phyloP scores from a whole-genome alignment of 2,329 filamentous ascomycete species.

The Fusarium camptoceras region DNA sequence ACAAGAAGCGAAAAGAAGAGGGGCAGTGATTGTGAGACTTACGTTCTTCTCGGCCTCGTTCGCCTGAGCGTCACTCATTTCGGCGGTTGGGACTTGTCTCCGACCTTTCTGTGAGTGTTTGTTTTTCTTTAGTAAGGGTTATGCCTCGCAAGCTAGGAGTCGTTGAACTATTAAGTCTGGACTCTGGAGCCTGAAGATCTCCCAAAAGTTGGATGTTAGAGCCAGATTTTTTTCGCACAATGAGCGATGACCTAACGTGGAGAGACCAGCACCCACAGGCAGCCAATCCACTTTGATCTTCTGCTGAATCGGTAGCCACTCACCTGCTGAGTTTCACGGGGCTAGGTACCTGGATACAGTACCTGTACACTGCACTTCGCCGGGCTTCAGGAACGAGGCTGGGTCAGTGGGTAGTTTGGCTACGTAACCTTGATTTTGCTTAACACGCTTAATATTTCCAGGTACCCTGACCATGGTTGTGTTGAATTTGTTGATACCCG shows the following conservation, averaged over 20 bases:
- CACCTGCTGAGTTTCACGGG: neutral
- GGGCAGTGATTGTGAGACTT: constrained; percentile 51
- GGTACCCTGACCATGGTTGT: constrained; percentile 8
- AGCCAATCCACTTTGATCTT: constrained; percentile 29
- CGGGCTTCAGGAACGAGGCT: neutral
- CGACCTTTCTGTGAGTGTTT: constrained; percentile 37
- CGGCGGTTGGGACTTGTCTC: constrained; percentile 56
- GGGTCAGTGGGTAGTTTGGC: constrained; percentile 6
- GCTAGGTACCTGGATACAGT: neutral
- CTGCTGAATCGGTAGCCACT: neutral
- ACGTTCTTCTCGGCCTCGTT: constrained; percentile 98
- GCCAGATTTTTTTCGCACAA: constrained; percentile 50
- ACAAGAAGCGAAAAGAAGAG: constrained; percentile 24
- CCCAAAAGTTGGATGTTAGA: constrained; percentile 49
- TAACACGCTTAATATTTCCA: constrained; percentile 3
- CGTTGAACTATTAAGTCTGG: constrained; percentile 36
- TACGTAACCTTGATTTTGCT: constrained; percentile 28
- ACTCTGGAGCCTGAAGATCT: constrained; percentile 42
- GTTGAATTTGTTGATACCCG: constrained; percentile 23
- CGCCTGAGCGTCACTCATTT: constrained; percentile 86
- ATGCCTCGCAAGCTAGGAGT: constrained; percentile 42
- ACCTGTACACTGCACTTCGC: constrained; percentile 1
- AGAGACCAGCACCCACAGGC: constrained; percentile 10
- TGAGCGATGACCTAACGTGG: constrained; percentile 42
- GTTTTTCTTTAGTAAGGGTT: constrained; percentile 20